Conservation (phyloP, 805 yeast species). For the Komagataella mondaviorum region DNA sequence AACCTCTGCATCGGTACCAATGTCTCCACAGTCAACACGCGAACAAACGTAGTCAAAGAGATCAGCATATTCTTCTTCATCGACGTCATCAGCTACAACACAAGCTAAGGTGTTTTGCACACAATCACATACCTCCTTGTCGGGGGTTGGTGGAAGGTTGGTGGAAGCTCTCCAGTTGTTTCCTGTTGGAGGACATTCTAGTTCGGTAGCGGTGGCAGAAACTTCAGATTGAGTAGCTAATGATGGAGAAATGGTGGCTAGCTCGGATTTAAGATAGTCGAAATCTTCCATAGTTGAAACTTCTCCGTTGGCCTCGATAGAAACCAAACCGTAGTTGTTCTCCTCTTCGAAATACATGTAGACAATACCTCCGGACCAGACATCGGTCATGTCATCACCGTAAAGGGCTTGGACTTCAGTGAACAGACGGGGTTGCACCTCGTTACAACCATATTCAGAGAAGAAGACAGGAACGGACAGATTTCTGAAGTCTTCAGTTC, state of each 20-base stretch:
- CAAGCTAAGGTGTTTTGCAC: slow-evolving; percentile 38
- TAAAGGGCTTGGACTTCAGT: slow-evolving; percentile 61
- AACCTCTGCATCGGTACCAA: slow-evolving; percentile 41
- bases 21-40: slow-evolving; percentile 44
- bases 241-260: slow-evolving; percentile 40
- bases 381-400: slow-evolving; percentile 64
- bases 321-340: slow-evolving; percentile 71
- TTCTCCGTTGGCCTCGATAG: slow-evolving; percentile 25
- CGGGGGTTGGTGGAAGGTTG: slow-evolving; percentile 68
- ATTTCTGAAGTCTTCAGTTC: slow-evolving; percentile 62
- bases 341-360: slow-evolving; percentile 84
- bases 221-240: slow-evolving; percentile 19
- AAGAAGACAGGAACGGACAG: slow-evolving; percentile 72
- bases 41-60: slow-evolving; percentile 49
- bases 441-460: slow-evolving; percentile 84
- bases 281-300: slow-evolving; percentile 55
- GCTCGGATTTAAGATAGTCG: slow-evolving; percentile 37
- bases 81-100: slow-evolving; percentile 40
- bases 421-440: slow-evolving; percentile 59
- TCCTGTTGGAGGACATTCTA: slow-evolving; percentile 37
- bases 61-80: slow-evolving; percentile 39
- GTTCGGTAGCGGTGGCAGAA: slow-evolving; percentile 20
- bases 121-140: slow-evolving; percentile 54
- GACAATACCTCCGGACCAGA: slow-evolving; percentile 91
- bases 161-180: slow-evolving; percentile 56